phyloP scores from a whole-genome alignment of 148 eudicot species.

The Camellia sinensis region DNA sequence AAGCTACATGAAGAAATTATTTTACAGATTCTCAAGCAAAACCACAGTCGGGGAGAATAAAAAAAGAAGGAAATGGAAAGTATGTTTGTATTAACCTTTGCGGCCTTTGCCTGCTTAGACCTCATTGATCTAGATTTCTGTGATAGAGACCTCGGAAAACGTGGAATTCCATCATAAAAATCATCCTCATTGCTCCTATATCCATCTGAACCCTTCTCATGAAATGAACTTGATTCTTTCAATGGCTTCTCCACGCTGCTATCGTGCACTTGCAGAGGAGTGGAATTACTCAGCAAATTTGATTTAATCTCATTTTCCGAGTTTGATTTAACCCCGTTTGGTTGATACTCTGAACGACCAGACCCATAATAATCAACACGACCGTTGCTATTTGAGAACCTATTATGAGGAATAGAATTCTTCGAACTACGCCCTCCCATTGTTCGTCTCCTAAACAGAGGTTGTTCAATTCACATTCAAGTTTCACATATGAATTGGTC shows the following conservation, averaged over 20 bases:
- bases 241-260: slow-evolving; percentile 23
- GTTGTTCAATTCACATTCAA: slow-evolving; percentile 8
- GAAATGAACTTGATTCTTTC: slow-evolving; percentile 22
- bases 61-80: not conserved
- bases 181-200: slow-evolving; percentile 48
- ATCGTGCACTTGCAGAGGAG: slow-evolving; percentile 8
- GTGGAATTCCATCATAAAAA: slow-evolving; percentile 90
- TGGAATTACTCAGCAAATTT: slow-evolving; percentile 8
- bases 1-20: not conserved
- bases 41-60: not conserved
- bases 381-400: slow-evolving; percentile 15
- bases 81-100: slow-evolving; percentile 39
- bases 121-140: slow-evolving; percentile 60
- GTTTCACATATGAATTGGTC: not conserved
- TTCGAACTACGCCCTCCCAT: slow-evolving; percentile 32
- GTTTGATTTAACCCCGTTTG: slow-evolving; percentile 11
- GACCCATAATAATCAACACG: slow-evolving; percentile 10
- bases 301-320: slow-evolving; percentile 12
- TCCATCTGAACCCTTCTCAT: slow-evolving; percentile 9
- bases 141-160: slow-evolving; percentile 45
- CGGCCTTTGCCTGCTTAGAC: slow-evolving; percentile 49
- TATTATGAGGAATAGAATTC: slow-evolving; percentile 11
- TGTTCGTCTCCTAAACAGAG: not conserved
- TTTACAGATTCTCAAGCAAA: not conserved
- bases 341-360: slow-evolving; percentile 15